Percentiles rank a stretch among this genome's conserved stretches.
phyloP scores from a whole-genome alignment of 2,329 filamentous ascomycete species.

The Fusarium temperatum region DNA sequence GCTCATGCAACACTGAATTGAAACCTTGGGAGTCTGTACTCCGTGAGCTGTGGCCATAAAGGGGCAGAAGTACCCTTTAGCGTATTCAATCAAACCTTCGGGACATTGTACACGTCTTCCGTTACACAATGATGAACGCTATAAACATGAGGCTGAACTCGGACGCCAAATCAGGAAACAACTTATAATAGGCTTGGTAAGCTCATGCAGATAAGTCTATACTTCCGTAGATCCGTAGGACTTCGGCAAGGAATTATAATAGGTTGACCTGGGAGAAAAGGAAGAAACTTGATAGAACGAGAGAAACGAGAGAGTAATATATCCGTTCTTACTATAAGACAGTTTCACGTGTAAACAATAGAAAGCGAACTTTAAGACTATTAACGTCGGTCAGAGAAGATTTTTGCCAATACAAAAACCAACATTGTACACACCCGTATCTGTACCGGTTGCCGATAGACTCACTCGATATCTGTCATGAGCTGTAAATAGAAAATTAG shows the following conservation, averaged over 20 bases:
- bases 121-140: not conserved
- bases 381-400: rapidly evolving
- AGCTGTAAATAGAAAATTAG: rapidly evolving
- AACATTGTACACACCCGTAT: rapidly evolving
- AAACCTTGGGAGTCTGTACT: too few species aligned
- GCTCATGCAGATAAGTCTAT: rapidly evolving
- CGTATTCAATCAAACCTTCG: not conserved
- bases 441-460: not conserved
- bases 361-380: not conserved
- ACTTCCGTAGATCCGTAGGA: rapidly evolving
- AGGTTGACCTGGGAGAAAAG: too few species aligned
- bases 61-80: rapidly evolving
- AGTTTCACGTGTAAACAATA: rapidly evolving
- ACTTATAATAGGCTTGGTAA: not conserved
- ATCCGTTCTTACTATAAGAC: not conserved
- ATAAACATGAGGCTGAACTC: not conserved
- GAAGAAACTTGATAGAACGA: not conserved
- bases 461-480: not conserved
- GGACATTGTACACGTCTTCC: rapidly evolving
- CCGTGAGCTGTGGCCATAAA: too few species aligned
- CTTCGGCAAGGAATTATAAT: rapidly evolving
- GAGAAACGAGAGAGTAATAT: not conserved
- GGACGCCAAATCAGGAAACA: rapidly evolving
- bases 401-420: rapidly evolving
- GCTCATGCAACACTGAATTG: rapidly evolving